A percentile compares a stretch with the other conserved stretches of the same genome.
Evolutionary conservation across 176 grass and related monocot genomes (phyloP).

Genomic region (maize (Zea mays)): Zm-B73-REFERENCE-NAM-5.0 NC_050099.1:222851001-222851500

Average conservation of each 20-base stretch:
- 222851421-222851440: no score
- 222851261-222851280: neutral
- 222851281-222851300: no score
- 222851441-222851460: no score
- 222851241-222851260: neutral
- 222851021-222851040: neutral
- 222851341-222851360: neutral
- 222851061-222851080: neutral
- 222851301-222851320: no score
- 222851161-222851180: neutral
- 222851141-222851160: neutral
- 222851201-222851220: neutral
- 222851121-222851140: neutral
- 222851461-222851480: no score
- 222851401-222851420: neutral
- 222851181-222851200: neutral
- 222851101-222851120: neutral
- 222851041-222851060: neutral
- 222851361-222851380: neutral
- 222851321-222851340: no score
- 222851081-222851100: neutral
- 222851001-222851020: neutral
- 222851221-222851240: neutral
- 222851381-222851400: neutral
- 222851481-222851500: no score